Evolutionary conservation across 192 early-diverging fungal genomes (phyloP).

Genomic region (Backusella liffmaniae): DNA sequence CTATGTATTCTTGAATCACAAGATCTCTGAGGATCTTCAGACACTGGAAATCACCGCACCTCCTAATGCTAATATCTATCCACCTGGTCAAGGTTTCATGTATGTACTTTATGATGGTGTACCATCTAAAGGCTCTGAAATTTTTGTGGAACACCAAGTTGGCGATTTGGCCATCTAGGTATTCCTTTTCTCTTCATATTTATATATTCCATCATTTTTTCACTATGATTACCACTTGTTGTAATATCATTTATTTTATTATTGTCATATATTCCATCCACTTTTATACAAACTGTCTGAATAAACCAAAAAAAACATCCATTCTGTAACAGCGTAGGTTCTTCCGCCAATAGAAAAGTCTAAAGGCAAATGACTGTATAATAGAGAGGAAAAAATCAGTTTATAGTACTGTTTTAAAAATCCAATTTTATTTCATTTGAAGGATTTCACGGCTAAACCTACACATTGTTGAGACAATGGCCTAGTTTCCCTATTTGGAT

Average conservation of each 20-base stretch:
- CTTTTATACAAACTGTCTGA: neutral
- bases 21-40: slow-evolving; percentile 24
- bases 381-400: neutral
- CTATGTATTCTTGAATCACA: slow-evolving; percentile 40
- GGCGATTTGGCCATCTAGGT: slow-evolving; percentile 7
- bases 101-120: slow-evolving; percentile 51
- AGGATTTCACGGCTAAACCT: neutral
- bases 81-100: slow-evolving; percentile 52
- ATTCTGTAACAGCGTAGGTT: neutral
- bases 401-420: neutral
- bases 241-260: neutral
- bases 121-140: slow-evolving; percentile 30
- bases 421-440: neutral
- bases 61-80: slow-evolving; percentile 51
- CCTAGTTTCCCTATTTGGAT: neutral
- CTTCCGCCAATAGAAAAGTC: neutral
- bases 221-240: neutral
- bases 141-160: slow-evolving; percentile 18
- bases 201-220: neutral
- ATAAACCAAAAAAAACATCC: neutral
- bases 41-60: slow-evolving; percentile 39
- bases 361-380: neutral
- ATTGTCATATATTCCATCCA: neutral
- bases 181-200: neutral
- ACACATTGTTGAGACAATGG: neutral